Percentiles rank a stretch among this genome's conserved stretches.
Conservation (phyloP, 2,329 filamentous ascomycete species). For the Aspergillus sp. region DNA sequence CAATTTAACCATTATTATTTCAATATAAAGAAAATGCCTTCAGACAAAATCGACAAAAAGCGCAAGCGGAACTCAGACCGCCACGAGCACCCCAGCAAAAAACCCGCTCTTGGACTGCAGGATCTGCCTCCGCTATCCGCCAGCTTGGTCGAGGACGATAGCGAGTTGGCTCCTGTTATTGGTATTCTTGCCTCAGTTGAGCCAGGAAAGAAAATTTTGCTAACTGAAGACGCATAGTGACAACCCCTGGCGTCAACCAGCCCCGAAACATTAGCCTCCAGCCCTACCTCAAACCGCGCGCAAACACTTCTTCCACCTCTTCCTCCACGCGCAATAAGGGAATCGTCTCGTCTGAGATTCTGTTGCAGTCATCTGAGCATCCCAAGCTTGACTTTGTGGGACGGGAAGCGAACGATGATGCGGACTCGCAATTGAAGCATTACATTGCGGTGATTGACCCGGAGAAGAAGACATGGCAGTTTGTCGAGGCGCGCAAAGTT, state of each 20-base stretch:
- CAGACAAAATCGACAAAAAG: constrained; percentile 41
- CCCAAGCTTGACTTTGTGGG: constrained; percentile 55
- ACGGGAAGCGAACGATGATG: constrained; percentile 42
- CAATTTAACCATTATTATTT: neutral
- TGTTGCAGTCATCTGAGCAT: constrained; percentile 57
- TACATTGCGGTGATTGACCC: constrained; percentile 58
- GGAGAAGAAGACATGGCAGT: constrained; percentile 44
- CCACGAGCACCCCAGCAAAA: constrained; percentile 43
- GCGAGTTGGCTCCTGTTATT: constrained; percentile 44
- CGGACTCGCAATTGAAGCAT: constrained; percentile 50
- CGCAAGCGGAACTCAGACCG: constrained; percentile 44
- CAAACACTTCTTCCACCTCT: constrained; percentile 25
- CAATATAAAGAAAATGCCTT: constrained; percentile 23
- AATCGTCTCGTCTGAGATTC: constrained; percentile 42
- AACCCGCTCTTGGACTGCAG: constrained; percentile 35
- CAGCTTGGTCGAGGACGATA: constrained; percentile 42
- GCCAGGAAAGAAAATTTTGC: neutral
- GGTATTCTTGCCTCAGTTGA: constrained; percentile 28
- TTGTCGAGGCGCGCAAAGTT: constrained; percentile 50
- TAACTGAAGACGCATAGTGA: constrained; percentile 14
- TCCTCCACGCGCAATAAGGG: constrained; percentile 27
- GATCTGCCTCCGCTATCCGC: constrained; percentile 37
- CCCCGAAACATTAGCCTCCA: constrained; percentile 25
- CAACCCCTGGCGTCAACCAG: constrained; percentile 28
- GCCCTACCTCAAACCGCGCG: constrained; percentile 46